A percentile compares a stretch with the other conserved stretches of the same genome.
phyloP scores from a whole-genome alignment of 2,329 filamentous ascomycete genomes.

The Aspergillus candidus region DNA sequence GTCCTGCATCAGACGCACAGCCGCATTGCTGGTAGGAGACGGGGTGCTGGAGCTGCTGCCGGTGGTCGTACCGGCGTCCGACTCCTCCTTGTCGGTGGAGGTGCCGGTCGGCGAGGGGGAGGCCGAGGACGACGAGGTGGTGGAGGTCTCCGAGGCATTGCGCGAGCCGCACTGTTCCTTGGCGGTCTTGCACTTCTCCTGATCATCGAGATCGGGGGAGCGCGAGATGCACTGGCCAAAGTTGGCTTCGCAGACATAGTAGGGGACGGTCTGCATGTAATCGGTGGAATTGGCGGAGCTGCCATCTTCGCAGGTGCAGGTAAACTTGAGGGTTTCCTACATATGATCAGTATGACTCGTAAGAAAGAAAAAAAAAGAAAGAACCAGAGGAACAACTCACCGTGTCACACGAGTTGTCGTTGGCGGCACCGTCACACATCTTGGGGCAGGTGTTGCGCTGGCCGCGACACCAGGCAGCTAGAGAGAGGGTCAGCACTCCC shows the following conservation, averaged over 20 bases:
- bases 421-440: slow-evolving; percentile 50
- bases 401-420: slow-evolving; percentile 50
- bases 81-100: slow-evolving; percentile 21
- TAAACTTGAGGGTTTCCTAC: slow-evolving; percentile 48
- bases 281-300: slow-evolving; percentile 49
- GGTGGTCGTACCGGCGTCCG: slow-evolving; percentile 20
- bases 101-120: slow-evolving; percentile 29
- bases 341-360: slow-evolving; percentile 8
- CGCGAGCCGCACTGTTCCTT: slow-evolving; percentile 48
- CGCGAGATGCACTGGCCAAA: slow-evolving; percentile 44
- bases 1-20: slow-evolving; percentile 42
- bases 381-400: slow-evolving; percentile 39
- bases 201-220: slow-evolving; percentile 37
- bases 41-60: slow-evolving; percentile 21
- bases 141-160: slow-evolving; percentile 35
- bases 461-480: slow-evolving; percentile 53
- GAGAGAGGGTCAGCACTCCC: neutral
- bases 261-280: slow-evolving; percentile 55
- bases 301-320: slow-evolving; percentile 54
- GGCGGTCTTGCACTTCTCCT: slow-evolving; percentile 42
- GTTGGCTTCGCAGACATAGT: slow-evolving; percentile 53
- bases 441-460: slow-evolving; percentile 55
- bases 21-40: slow-evolving; percentile 35
- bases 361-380: neutral
- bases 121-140: slow-evolving; percentile 22